These are phyloP conservation scores for Talaromyces sp. DNA, from an alignment of 2,329 filamentous ascomycete genomes.

Conservation along the genomic window DNA sequence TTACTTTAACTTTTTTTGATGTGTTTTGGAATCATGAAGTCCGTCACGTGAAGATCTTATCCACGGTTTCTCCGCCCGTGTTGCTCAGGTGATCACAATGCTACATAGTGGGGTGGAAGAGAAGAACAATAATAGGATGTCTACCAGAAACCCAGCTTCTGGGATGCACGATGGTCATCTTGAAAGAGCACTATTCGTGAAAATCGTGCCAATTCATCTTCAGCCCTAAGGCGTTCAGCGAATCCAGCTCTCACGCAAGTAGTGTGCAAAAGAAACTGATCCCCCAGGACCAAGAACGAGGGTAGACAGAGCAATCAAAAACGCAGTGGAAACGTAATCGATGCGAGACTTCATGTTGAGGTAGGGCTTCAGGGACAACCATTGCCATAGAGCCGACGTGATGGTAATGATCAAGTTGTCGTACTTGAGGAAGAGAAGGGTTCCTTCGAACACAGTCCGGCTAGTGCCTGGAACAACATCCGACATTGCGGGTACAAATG, in stretches of 20 bases:
- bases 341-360: not conserved
- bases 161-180: not conserved
- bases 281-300: not conserved
- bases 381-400: not conserved
- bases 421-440: constrained; percentile 3
- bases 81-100: not conserved
- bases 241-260: not conserved
- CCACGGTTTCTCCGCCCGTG: not conserved
- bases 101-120: not conserved
- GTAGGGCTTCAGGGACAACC: not conserved
- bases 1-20: not conserved
- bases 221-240: not conserved
- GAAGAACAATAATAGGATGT: not conserved
- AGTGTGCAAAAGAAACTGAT: not conserved
- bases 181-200: not conserved
- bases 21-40: not conserved
- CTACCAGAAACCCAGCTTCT: not conserved
- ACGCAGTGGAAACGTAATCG: not conserved
- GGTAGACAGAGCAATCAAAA: not conserved
- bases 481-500: not conserved
- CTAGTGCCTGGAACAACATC: constrained; percentile 2
- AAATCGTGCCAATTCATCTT: not conserved
- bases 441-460: not conserved
- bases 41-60: not conserved
- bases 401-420: constrained; percentile 1